Conservation (phyloP, 1,139 yeast genomes). For the Pichia sp. region DNA sequence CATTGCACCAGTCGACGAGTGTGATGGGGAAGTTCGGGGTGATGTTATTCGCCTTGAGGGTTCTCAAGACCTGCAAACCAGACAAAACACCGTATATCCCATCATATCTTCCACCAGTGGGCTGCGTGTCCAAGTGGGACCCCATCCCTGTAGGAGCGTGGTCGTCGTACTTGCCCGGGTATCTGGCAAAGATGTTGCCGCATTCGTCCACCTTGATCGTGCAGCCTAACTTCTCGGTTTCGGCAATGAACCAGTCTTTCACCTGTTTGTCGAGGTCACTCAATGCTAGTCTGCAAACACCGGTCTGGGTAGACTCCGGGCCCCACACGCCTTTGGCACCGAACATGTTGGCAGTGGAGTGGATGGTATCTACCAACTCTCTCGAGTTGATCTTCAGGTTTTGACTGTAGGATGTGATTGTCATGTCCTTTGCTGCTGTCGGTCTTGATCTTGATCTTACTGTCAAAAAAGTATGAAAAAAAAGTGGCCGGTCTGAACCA, state of each 20-base stretch:
- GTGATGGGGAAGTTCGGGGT: constrained; percentile 64
- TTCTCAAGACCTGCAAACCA: constrained; percentile 62
- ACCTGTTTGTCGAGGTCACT: constrained; percentile 59
- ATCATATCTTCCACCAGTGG: constrained; percentile 75
- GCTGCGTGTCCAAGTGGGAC: constrained; percentile 73
- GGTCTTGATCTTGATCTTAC: too few species aligned
- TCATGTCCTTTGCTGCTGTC: neutral
- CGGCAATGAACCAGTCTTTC: constrained; percentile 63
- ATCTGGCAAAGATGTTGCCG: constrained; percentile 65
- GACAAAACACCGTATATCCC: constrained; percentile 67
- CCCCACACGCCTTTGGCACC: constrained; percentile 68
- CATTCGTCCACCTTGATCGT: constrained; percentile 53
- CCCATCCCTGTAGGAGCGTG: constrained; percentile 63
- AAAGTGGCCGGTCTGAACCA: too few species aligned
- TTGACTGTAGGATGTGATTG: constrained; percentile 9
- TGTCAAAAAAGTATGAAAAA: too few species aligned
- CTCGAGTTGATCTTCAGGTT: constrained; percentile 32
- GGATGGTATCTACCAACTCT: constrained; percentile 54
- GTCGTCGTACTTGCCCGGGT: constrained; percentile 49
- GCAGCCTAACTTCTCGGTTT: constrained; percentile 54
- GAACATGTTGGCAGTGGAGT: constrained; percentile 51
- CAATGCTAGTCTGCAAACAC: constrained; percentile 59
- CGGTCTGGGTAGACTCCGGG: constrained; percentile 49
- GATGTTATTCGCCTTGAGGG: constrained; percentile 54
- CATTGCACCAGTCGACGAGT: constrained; percentile 68